Percentiles rank a stretch among this genome's conserved stretches.
These are phyloP conservation scores for Aspergillus haitiensis DNA, from an alignment of 495 filamentous ascomycete species.

Conservation along the genomic window DNA sequence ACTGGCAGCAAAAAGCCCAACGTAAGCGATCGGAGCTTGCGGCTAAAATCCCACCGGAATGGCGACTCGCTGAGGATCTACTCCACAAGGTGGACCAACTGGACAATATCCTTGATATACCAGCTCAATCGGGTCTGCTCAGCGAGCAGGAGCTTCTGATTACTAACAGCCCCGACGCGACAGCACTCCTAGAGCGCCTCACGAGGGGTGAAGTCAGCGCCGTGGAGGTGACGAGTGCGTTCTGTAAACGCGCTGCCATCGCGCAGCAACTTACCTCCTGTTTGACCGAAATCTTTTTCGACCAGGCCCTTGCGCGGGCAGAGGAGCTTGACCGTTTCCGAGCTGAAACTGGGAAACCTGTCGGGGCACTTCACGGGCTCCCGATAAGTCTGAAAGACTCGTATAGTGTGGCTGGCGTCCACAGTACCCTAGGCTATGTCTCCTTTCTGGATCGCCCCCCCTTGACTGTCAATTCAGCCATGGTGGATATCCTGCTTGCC, in stretches of 20 bases:
- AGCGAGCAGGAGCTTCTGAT: constrained; percentile 50
- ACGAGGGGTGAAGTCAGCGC: constrained; percentile 39
- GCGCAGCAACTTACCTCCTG: constrained; percentile 48
- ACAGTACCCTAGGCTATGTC: constrained; percentile 29
- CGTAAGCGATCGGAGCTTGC: constrained; percentile 41
- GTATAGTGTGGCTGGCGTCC: constrained; percentile 52
- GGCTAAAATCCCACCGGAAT: constrained; percentile 46
- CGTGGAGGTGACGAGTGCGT: constrained; percentile 53
- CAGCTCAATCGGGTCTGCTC: constrained; percentile 47
- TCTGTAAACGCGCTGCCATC: constrained; percentile 54
- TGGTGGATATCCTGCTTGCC: constrained; percentile 37
- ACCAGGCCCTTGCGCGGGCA: constrained; percentile 35
- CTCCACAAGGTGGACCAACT: constrained; percentile 13
- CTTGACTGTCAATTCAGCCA: constrained; percentile 34
- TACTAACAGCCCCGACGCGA: constrained; percentile 54
- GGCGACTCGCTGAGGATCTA: constrained; percentile 31
- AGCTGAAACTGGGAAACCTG: constrained; percentile 31
- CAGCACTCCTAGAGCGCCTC: constrained; percentile 35
- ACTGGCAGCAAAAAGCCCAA: constrained; percentile 27
- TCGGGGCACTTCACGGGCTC: constrained; percentile 63
- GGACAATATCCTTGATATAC: constrained; percentile 36
- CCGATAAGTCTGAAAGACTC: constrained; percentile 67
- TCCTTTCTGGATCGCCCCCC: constrained; percentile 55
- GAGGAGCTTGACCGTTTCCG: constrained; percentile 37
- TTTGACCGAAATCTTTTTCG: constrained; percentile 59